Evolutionary conservation across 768 basidiomycete genomes (phyloP), one percentile per base, ranked within the genome.

Genomic region (Trametes coccinea): DNA sequence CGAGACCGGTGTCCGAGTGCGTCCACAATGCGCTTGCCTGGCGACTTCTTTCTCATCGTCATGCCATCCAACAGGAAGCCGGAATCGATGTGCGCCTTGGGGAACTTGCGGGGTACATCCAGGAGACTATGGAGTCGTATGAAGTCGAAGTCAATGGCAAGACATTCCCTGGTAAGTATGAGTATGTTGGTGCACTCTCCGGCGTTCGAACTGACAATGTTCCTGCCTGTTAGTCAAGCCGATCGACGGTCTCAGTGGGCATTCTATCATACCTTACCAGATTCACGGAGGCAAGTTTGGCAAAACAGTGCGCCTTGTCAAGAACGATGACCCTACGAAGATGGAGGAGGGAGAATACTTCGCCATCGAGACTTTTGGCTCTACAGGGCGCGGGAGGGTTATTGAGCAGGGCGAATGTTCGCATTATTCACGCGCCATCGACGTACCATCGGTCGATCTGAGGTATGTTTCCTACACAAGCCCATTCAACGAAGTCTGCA

Each of bases 291-390:
- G 90, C 30, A 99, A 11, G 11, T 11, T 6, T 37, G 34, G 34
- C 34, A 37, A 99, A 75, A 92, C 91, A 0, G 88, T 98, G 1
- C 81, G 92, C 41, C 84, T 98, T 47, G 91, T 97, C 47, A 92
- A 89, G 73, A 93, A 90, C 58, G 84, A 88, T 34, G 95, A 97
- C 71, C 86, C 89, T 62, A 93, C 90, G 13, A 96, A 93, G 76
- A 99, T 99, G 97, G 97, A 98, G 71, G 97, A 99, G 75, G 97
- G 95, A 44, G 97, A 98, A 69, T 98, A 98, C 72, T 99, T 93
- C 73, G 97, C 97, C 9, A 96, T 99, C 57, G 97, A 99, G 75
- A 99, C 97, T 1, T 99, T 99, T 73, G 97, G 97, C 10, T 92
- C 91, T n/a, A 98, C 96, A 0, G 96, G 97, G 14, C 82, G 89